These are phyloP conservation scores for Arabidopsis lyrata DNA, from an alignment of 441 rosid species.

Conservation along the genomic window DNA sequence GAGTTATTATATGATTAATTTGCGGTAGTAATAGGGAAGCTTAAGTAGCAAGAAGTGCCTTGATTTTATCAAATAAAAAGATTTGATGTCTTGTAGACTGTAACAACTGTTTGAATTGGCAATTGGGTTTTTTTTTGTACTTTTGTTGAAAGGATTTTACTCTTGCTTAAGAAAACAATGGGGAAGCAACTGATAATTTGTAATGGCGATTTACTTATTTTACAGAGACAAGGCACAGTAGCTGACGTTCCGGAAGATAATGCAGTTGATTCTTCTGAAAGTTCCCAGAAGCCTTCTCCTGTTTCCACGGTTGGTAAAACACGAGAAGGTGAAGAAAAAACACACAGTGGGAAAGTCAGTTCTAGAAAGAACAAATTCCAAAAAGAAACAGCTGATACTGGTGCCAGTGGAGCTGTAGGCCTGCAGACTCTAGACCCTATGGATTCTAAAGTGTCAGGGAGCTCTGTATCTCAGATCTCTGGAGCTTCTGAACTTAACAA, in stretches of 20 bases:
- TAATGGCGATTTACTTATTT: conserved; percentile 26
- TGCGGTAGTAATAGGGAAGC: background rate
- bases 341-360: conserved; percentile 35
- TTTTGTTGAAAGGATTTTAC: background rate
- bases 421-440: conserved; percentile 46
- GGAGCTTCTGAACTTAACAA: conserved; percentile 47
- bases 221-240: conserved; percentile 52
- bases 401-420: conserved; percentile 40
- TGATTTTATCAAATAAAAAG: background rate
- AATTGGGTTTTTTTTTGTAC: background rate
- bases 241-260: conserved; percentile 43
- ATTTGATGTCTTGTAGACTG: conserved; percentile 17
- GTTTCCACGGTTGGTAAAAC: conserved; percentile 37
- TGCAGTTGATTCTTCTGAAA: conserved; percentile 46
- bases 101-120: conserved; percentile 10
- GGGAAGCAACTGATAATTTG: conserved; percentile 10
- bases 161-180: conserved; percentile 1
- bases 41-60: conserved; percentile 21
- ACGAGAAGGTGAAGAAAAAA: conserved; percentile 46
- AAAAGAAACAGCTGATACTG: conserved; percentile 50
- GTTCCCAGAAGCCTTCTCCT: conserved; percentile 46
- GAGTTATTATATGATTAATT: conserved; percentile 8
- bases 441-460: conserved; percentile 48
- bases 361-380: conserved; percentile 44
- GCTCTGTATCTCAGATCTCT: conserved; percentile 41